Percentiles rank a stretch among this genome's conserved stretches.
Conservation (phyloP, 495 filamentous ascomycete genomes). For the Oidiodendron maius region DNA sequence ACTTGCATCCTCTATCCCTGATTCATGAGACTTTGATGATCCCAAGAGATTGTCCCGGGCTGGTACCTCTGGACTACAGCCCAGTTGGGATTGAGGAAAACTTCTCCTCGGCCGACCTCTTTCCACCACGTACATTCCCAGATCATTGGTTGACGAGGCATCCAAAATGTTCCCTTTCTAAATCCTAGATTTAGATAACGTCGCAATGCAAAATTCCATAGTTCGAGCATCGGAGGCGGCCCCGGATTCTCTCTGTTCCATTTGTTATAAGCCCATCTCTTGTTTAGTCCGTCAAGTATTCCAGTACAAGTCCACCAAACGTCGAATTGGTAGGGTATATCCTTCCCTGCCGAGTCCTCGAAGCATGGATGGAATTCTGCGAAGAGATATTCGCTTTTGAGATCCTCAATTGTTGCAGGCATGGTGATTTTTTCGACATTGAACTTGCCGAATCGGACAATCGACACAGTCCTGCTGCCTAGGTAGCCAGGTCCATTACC, state of each 20-base stretch:
- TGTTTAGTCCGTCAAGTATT: neutral
- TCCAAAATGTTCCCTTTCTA: neutral
- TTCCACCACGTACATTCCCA: neutral
- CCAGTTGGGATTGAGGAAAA: neutral
- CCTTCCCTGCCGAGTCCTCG: neutral
- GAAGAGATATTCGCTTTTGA: neutral
- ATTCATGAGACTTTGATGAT: neutral
- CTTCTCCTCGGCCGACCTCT: neutral
- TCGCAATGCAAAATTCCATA: neutral
- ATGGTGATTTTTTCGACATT: conserved; percentile 2
- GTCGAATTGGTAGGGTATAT: neutral
- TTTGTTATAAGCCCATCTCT: neutral
- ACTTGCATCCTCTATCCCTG: neutral
- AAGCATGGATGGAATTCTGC: neutral
- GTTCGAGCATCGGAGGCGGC: neutral
- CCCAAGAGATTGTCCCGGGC: neutral
- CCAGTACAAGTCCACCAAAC: neutral
- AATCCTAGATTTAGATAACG: neutral
- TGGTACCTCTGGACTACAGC: neutral
- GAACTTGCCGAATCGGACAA: conserved; percentile 4
- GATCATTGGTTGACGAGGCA: neutral
- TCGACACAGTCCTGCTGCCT: conserved; percentile 4
- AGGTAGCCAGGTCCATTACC: neutral
- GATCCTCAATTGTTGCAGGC: conserved; percentile 4
- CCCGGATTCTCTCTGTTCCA: neutral